phyloP scores from a whole-genome alignment of 169 alveolate species.

The Amoebophrya sp. region DNA sequence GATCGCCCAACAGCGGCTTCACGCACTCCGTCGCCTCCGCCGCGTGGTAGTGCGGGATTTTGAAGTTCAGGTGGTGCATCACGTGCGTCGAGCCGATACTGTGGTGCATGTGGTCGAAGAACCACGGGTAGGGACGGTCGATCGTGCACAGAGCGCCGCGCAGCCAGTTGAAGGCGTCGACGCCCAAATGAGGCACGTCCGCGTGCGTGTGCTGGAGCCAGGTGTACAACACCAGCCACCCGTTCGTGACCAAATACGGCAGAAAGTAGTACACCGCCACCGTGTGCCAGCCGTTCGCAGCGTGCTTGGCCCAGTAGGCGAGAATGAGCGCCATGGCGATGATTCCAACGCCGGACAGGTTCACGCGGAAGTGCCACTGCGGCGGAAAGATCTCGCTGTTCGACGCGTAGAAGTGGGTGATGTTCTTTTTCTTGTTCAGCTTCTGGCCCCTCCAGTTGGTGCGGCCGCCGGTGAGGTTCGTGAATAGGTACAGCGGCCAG shows the following conservation, averaged over 20 bases:
- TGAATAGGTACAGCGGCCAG: constrained; percentile 36
- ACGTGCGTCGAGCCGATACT: constrained; percentile 42
- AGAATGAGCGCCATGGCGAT: constrained; percentile 9
- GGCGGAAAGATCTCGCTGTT: constrained; percentile 33
- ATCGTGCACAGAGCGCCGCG: constrained; percentile 40
- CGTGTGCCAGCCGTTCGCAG: constrained; percentile 8
- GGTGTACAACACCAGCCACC: constrained; percentile 37
- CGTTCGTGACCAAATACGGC: constrained; percentile 36
- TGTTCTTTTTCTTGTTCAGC: constrained; percentile 24
- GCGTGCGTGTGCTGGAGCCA: constrained; percentile 40
- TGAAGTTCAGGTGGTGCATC: constrained; percentile 38
- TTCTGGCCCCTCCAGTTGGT: constrained; percentile 6
- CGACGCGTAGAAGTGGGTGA: constrained; percentile 31
- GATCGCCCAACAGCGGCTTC: constrained; percentile 29
- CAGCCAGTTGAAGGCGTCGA: constrained; percentile 36
- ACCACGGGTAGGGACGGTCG: constrained; percentile 37
- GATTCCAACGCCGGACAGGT: constrained; percentile 28
- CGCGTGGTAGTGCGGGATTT: constrained; percentile 40
- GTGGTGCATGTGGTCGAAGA: constrained; percentile 35
- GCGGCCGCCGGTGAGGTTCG: constrained; percentile 42
- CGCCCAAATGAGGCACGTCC: constrained; percentile 41
- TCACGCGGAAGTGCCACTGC: constrained; percentile 26
- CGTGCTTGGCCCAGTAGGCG: constrained; percentile 26
- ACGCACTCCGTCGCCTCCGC: constrained; percentile 36
- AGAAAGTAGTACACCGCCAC: constrained; percentile 23